Evolutionary conservation across 2,329 filamentous ascomycete genomes (phyloP).

Genomic region (Penicillium sp.): DNA sequence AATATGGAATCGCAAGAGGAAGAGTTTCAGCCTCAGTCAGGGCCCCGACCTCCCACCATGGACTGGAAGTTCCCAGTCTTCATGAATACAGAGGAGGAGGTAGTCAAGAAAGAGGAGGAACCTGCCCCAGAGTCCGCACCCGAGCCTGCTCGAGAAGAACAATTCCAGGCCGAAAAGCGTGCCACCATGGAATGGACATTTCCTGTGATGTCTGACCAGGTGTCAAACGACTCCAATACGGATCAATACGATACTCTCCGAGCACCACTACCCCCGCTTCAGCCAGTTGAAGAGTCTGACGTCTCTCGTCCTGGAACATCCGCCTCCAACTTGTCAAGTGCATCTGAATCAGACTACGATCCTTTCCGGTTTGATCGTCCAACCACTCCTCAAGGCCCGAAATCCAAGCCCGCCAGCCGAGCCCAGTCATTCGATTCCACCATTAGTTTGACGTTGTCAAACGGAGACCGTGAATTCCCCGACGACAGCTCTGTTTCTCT

Average conservation of each 20-base stretch:
- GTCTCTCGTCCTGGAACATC: conserved; percentile 42
- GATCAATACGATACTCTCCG: conserved; percentile 35
- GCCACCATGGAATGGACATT: conserved; percentile 58
- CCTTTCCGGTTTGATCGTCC: conserved; percentile 45
- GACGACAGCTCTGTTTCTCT: conserved; percentile 55
- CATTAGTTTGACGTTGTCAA: not conserved
- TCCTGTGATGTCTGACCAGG: conserved; percentile 39
- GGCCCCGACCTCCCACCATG: conserved; percentile 47
- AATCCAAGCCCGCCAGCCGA: not conserved
- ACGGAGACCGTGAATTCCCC: conserved; percentile 41
- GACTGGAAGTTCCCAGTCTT: conserved; percentile 48
- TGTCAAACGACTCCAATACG: conserved; percentile 10
- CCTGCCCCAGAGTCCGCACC: not conserved
- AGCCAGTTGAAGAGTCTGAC: conserved; percentile 25
- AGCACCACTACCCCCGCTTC: conserved; percentile 24
- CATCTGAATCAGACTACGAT: conserved; percentile 43
- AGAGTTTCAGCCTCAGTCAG: conserved; percentile 33
- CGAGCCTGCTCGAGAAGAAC: conserved; percentile 18
- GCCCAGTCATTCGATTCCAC: not conserved
- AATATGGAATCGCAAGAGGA: conserved; percentile 28
- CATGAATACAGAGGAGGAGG: conserved; percentile 12
- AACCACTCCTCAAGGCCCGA: conserved; percentile 21
- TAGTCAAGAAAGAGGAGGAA: conserved; percentile 8
- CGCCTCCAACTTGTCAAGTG: conserved; percentile 31
- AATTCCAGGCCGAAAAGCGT: conserved; percentile 33